These are phyloP conservation scores for Arthrinium puccinioides DNA, from an alignment of 2,329 filamentous ascomycete species.

Conservation along the genomic window DNA sequence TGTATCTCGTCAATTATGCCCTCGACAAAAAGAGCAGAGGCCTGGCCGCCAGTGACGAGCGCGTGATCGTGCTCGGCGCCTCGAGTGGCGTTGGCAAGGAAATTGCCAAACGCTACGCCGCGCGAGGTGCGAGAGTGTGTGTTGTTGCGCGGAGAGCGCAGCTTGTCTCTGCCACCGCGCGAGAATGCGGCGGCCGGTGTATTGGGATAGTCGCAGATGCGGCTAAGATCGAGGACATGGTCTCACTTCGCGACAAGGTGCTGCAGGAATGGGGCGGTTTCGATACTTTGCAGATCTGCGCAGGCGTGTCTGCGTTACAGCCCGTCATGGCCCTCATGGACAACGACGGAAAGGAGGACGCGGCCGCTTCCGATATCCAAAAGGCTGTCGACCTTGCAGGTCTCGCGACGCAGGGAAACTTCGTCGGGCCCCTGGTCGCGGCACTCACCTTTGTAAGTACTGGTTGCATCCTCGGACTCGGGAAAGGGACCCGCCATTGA, in stretches of 20 bases:
- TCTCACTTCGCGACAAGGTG: slow-evolving; percentile 15
- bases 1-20: neutral
- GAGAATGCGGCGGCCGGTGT: slow-evolving; percentile 19
- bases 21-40: neutral
- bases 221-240: slow-evolving; percentile 18
- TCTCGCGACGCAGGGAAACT: slow-evolving; percentile 20
- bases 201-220: slow-evolving; percentile 20
- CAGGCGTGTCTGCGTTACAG: slow-evolving; percentile 25
- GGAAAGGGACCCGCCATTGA: neutral
- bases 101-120: slow-evolving; percentile 19
- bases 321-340: slow-evolving; percentile 22
- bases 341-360: slow-evolving; percentile 10
- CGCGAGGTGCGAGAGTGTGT: slow-evolving; percentile 20
- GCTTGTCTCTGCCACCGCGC: slow-evolving; percentile 14
- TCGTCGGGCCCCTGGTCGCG: slow-evolving; percentile 21
- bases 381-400: slow-evolving; percentile 14
- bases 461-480: neutral
- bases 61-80: slow-evolving; percentile 24
- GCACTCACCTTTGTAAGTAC: slow-evolving; percentile 17
- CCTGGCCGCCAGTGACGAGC: slow-evolving; percentile 13
- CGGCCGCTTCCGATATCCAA: slow-evolving; percentile 13
- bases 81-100: slow-evolving; percentile 24
- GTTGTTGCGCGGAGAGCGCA: slow-evolving; percentile 21
- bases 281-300: slow-evolving; percentile 23
- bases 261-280: slow-evolving; percentile 19